Conservation (phyloP, 441 rosid species). For the Erysimum pusillum region DNA sequence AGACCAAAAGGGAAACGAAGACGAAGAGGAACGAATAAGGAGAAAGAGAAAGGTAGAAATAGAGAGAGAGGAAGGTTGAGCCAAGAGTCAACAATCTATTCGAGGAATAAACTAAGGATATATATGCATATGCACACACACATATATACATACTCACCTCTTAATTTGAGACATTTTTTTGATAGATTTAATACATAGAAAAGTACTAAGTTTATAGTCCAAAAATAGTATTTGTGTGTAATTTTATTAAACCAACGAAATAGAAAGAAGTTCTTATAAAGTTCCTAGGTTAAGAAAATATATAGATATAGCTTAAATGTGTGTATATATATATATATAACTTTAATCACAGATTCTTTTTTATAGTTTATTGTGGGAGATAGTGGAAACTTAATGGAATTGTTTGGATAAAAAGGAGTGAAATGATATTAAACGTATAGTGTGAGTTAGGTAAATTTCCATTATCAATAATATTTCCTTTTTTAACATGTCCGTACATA, state of each 20-base stretch:
- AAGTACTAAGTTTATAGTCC: slow-evolving; percentile 39
- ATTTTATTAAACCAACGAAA: slow-evolving; percentile 26
- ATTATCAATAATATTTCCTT: slow-evolving; percentile 42
- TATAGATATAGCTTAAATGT: slow-evolving; percentile 27
- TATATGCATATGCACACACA: slow-evolving; percentile 27
- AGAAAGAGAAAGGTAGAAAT: slow-evolving; percentile 40
- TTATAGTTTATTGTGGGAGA: slow-evolving; percentile 24
- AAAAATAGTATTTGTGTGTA: slow-evolving; percentile 28
- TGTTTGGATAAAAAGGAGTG: slow-evolving; percentile 44
- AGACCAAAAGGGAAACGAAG: slow-evolving; percentile 44
- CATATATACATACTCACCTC: slow-evolving; percentile 35
- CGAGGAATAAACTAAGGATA: slow-evolving; percentile 49
- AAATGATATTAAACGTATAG: slow-evolving; percentile 36
- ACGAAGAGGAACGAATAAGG: slow-evolving; percentile 43
- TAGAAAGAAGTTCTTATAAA: slow-evolving; percentile 38
- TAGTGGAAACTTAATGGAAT: slow-evolving; percentile 48
- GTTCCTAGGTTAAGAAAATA: slow-evolving; percentile 47
- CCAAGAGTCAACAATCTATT: slow-evolving; percentile 56
- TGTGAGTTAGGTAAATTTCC: slow-evolving; percentile 46
- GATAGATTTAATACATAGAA: slow-evolving; percentile 24
- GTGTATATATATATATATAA: background rate
- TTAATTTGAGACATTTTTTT: slow-evolving; percentile 43
- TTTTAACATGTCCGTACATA: slow-evolving; percentile 44
- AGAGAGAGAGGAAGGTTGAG: slow-evolving; percentile 42
- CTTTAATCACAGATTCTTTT: slow-evolving; percentile 22